phyloP scores from a whole-genome alignment of 2,329 filamentous ascomycete species.

The Sarocladium brachiariae region DNA sequence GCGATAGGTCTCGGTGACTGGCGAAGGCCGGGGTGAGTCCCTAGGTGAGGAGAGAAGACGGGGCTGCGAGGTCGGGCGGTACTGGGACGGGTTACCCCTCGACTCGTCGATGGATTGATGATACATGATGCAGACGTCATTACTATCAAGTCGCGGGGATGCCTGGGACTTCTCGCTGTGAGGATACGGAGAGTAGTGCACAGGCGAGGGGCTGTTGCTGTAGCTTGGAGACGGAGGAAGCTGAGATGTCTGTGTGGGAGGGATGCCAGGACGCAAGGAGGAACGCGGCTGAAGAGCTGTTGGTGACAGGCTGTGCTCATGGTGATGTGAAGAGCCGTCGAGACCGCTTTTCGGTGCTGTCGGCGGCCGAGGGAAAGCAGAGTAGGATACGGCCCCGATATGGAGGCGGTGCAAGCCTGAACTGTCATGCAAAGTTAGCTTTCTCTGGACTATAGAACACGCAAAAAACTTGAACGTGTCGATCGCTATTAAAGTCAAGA shows the following conservation, averaged over 20 bases:
- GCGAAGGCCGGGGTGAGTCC: neutral
- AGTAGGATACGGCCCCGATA: constrained; percentile 1
- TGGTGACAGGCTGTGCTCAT: neutral
- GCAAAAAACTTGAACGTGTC: neutral
- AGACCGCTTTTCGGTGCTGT: neutral
- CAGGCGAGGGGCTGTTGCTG: neutral
- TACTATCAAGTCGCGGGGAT: neutral
- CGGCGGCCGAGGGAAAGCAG: constrained; percentile 1
- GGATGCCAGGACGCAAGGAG: neutral
- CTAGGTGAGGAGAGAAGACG: neutral
- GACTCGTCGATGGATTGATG: neutral
- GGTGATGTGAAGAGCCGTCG: neutral
- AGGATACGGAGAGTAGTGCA: neutral
- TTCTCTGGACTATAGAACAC: too few species aligned
- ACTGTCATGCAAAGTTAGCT: too few species aligned
- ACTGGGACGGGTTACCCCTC: neutral
- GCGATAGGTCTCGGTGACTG: neutral
- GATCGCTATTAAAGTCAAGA: neutral
- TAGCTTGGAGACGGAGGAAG: neutral
- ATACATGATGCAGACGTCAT: constrained; percentile 6
- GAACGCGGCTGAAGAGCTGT: neutral
- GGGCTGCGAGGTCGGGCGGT: neutral
- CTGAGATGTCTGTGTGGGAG: neutral
- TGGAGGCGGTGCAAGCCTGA: neutral
- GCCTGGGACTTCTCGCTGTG: neutral